Conservation (phyloP, 2,329 filamentous ascomycete genomes). For the Metarhizium rileyi region DNA sequence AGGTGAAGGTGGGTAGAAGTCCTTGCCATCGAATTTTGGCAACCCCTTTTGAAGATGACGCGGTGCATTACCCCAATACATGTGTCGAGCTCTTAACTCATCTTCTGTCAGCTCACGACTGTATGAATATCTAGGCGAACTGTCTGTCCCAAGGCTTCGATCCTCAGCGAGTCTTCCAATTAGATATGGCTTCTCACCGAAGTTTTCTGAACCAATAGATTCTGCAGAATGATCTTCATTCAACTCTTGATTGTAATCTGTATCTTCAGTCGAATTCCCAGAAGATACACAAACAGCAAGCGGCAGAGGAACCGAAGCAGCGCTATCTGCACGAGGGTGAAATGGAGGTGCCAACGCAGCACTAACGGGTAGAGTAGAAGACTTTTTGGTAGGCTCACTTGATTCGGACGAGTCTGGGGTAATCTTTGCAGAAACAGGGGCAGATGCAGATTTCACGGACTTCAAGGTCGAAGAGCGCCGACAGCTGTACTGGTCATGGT, state of each 20-base stretch:
- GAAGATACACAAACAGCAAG: constrained; percentile 1
- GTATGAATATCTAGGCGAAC: constrained; percentile 42
- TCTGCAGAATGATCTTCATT: constrained; percentile 4
- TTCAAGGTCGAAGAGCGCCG: constrained; percentile 17
- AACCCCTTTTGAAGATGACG: constrained; percentile 39
- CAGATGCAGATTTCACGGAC: constrained; percentile 18
- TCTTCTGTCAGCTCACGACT: constrained; percentile 46
- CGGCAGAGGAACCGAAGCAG: constrained; percentile 9
- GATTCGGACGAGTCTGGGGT: constrained; percentile 10
- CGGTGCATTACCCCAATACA: constrained; percentile 52
- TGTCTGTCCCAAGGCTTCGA: constrained; percentile 29
- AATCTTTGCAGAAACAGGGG: constrained; percentile 12
- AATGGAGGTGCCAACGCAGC: constrained; percentile 42
- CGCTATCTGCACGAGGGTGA: constrained; percentile 27
- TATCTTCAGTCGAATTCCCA: constrained; percentile 2
- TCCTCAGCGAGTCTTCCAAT: constrained; percentile 41
- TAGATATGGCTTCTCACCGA: constrained; percentile 38
- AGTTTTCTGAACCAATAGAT: constrained; percentile 8
- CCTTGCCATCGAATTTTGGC: constrained; percentile 55
- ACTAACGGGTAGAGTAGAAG: constrained; percentile 31
- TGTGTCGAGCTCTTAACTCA: constrained; percentile 46
- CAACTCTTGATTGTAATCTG: not conserved
- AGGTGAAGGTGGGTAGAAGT: constrained; percentile 52
- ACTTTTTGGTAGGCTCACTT: constrained; percentile 21
- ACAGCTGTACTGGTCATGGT: constrained; percentile 8